These are phyloP conservation scores for Trichosporon asahii DNA, from an alignment of 1,284 basidiomycete species.

Conservation along the genomic window DNA sequence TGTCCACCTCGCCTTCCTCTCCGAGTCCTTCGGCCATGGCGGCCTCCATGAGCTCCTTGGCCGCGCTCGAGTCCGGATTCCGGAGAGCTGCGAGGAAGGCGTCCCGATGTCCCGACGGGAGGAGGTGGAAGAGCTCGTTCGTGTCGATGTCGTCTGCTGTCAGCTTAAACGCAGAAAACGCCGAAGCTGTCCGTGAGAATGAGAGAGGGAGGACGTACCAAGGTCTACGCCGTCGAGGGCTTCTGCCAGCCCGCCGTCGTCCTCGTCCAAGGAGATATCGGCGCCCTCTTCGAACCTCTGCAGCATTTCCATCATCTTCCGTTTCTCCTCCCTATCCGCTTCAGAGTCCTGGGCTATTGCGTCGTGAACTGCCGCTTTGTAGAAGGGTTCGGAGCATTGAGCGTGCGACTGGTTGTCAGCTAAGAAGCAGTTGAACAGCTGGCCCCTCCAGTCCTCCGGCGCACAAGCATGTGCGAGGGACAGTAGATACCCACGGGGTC, in stretches of 20 bases:
- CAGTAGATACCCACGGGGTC: constrained; percentile 30
- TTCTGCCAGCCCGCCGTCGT: constrained; percentile 31
- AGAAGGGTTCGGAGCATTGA: constrained; percentile 52
- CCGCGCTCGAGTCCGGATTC: constrained; percentile 41
- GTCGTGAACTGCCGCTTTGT: constrained; percentile 41
- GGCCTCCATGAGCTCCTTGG: constrained; percentile 35
- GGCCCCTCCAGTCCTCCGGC: too few species aligned
- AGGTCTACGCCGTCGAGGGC: constrained; percentile 41
- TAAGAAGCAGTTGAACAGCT: neutral
- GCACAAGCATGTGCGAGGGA: too few species aligned
- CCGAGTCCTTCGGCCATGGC: constrained; percentile 26
- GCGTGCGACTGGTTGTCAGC: constrained; percentile 36
- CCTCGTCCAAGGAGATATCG: constrained; percentile 33
- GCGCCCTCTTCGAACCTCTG: constrained; percentile 44
- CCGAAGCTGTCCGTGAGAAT: too few species aligned
- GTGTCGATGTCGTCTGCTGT: constrained; percentile 44
- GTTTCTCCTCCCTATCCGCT: constrained; percentile 42
- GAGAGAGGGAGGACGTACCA: constrained; percentile 29
- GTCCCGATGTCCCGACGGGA: constrained; percentile 44
- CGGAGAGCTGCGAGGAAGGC: constrained; percentile 42
- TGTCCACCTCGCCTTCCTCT: constrained; percentile 17
- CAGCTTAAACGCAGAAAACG: too few species aligned
- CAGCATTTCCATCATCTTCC: constrained; percentile 49
- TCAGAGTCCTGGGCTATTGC: constrained; percentile 38
- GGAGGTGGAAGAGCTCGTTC: constrained; percentile 45